Evolutionary conservation across 495 filamentous ascomycete genomes (phyloP), one percentile per base, ranked within the genome.

Genomic region (Penicillium canariense): DNA sequence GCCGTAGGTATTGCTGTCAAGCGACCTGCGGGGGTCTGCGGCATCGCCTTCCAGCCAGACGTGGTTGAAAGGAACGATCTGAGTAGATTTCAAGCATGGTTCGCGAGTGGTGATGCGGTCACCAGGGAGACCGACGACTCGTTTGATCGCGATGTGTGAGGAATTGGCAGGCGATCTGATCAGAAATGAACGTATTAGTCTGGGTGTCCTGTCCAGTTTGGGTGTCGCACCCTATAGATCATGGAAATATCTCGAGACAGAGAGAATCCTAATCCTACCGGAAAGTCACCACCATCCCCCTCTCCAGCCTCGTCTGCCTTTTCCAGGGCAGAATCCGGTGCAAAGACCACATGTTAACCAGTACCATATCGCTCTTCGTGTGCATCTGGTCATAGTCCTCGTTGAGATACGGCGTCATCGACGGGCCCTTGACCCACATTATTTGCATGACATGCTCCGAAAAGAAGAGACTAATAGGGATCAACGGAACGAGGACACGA

Each of bases 31-130:
- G 25, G 71, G 76, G 54, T 84, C 79, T 36, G 70, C 67, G 14
- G 77, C 80, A 65, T 90, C 89, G 0, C 88, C 89, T 62, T 91
- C 87, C 15, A 93, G 75, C 89, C 89, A 93, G 31, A 91, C 74
- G 74, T 91, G 87, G 5, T 87, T 87, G 34, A 74, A 74, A 0
- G 88, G 87, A 12, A 93, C 78, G 27, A 77, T 73, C 55, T 83
- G 81, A 7, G 70, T 75, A 2, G 68, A 52, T 25, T 80, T 72
- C 26, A 84, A 77, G 63, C 83, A 89, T 14, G 86, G 86, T 34
- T 76, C 72, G 48, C 80, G 74, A 3, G 86, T 87, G 10, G 65
- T 72, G 17, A 93, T 77, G 3, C 78, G 70, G 58, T 93, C 89
- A 15, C 88, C 88, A 22, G 84, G 83, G 10, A 93, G 63, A 0